Base-by-base conservation (phyloP, 768 basidiomycete species). In the Boletus sp. region DNA sequence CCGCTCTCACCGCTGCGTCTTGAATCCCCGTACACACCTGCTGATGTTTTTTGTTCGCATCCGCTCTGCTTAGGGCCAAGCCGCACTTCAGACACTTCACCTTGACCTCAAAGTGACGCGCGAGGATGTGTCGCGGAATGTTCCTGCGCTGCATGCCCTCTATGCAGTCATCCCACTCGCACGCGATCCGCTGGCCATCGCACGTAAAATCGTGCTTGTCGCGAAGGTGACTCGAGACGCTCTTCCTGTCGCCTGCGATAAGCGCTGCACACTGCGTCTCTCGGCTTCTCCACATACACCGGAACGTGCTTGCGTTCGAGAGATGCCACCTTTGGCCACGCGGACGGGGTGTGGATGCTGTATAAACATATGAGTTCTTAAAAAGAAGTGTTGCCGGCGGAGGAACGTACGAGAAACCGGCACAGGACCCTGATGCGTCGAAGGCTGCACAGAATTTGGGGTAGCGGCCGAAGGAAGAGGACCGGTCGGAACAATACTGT, bases 41-140 rank as follows among this genome's bases (percentile, higher is more conserved):
- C 3, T 9, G 45, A 18, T 70, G 69, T 44, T 71, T 70, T 33
- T 32, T 69, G 14, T 24, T 54, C 37, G 70, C 69, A 46, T 70
- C 69, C 28, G 52, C 53, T 44, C 69, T 57, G 41, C 65, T 61
- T 17, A 70, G 47, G 14, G 29, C 29, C 36, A 70, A 15, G 0
- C 57, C 60, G 33, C 69, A 70, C 18, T 0, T 7, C 0, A 40
- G 9, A 40, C 69, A 70, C 17, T 28, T 3, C 44, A 64, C 59
- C 41, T 63, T 71, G 47, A 70, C 48, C 55, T 47, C 70, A 6
- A 70, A 17, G 14, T 70, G 69, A 39, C 55, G 61, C 0, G 67
- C 35, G 12, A 71, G 45, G 12, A 70, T 66, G 30, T 70, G 69
- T 1, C 69, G 56, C 4, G 69, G 57, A 11, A 71, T 48, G 15